A percentile compares a stretch with the other conserved stretches of the same genome.
Evolutionary conservation across 2,329 filamentous ascomycete species (phyloP).

Genomic region (Teratosphaeria viscida): DNA sequence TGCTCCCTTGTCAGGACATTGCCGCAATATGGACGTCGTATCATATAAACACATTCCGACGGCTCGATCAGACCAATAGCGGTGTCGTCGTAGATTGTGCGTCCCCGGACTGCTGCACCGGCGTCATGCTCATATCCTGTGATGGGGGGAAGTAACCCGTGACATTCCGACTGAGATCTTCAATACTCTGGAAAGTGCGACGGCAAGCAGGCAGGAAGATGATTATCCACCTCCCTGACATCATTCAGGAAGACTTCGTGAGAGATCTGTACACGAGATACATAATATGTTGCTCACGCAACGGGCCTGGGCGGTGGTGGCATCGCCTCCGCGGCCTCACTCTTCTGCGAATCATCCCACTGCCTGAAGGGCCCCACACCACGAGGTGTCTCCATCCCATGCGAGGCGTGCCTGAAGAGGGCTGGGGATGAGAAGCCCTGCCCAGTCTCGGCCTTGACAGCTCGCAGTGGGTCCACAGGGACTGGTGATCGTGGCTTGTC

Average conservation of each 20-base stretch:
- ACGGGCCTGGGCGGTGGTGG: neutral
- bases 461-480: neutral
- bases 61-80: no score
- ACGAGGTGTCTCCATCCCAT: neutral
- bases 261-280: neutral
- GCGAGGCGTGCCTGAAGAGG: neutral
- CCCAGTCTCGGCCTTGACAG: neutral
- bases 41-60: no score
- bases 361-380: neutral
- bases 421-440: neutral
- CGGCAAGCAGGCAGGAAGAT: no score
- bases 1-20: neutral
- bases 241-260: no score
- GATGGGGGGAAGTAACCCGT: no score
- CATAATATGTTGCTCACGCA: neutral
- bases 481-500: neutral
- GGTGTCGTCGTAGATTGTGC: no score
- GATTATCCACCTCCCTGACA: no score
- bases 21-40: neutral
- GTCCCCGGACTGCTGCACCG: no score
- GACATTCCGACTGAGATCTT: no score
- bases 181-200: no score
- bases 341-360: neutral
- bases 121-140: no score
- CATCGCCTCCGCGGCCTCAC: neutral